Percentiles rank a stretch among this genome's conserved stretches.
Conservation (phyloP, 805 yeast species). For the Wickerhamiella galacta region DNA sequence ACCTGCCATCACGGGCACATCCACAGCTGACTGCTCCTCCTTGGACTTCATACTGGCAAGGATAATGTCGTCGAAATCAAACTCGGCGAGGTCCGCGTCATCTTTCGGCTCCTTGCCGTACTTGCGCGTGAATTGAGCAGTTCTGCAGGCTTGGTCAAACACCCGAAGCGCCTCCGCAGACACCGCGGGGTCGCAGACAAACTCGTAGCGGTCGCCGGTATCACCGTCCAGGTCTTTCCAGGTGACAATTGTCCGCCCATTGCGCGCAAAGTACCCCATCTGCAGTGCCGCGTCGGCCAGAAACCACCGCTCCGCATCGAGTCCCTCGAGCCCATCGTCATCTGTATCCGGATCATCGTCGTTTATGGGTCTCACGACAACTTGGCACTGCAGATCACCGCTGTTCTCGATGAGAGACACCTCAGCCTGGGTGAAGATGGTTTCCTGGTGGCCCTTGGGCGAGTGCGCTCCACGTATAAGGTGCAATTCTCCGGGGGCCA, state of each 20-base stretch:
- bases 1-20: slow-evolving; percentile 5
- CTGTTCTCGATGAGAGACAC: slow-evolving; percentile 55
- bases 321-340: slow-evolving; percentile 20
- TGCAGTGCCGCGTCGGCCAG: slow-evolving; percentile 44
- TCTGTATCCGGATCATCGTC: slow-evolving; percentile 36
- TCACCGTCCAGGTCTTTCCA: slow-evolving; percentile 86
- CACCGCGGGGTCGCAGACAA: slow-evolving; percentile 48
- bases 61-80: slow-evolving; percentile 26
- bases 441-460: slow-evolving; percentile 73
- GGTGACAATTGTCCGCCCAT: slow-evolving; percentile 41
- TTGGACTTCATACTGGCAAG: background rate
- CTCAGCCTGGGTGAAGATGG: slow-evolving; percentile 55
- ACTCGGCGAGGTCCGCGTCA: slow-evolving; percentile 37
- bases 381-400: slow-evolving; percentile 47
- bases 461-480: slow-evolving; percentile 59
- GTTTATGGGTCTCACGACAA: slow-evolving; percentile 50
- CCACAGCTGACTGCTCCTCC: slow-evolving; percentile 5
- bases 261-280: slow-evolving; percentile 36
- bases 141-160: slow-evolving; percentile 45
- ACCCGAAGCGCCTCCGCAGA: slow-evolving; percentile 30
- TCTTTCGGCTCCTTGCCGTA: slow-evolving; percentile 33
- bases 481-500: slow-evolving; percentile 68
- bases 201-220: slow-evolving; percentile 68
- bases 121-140: slow-evolving; percentile 63
- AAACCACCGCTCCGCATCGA: slow-evolving; percentile 43